phyloP scores from a whole-genome alignment of 2,329 filamentous ascomycete genomes.

The Epichloe elymi region DNA sequence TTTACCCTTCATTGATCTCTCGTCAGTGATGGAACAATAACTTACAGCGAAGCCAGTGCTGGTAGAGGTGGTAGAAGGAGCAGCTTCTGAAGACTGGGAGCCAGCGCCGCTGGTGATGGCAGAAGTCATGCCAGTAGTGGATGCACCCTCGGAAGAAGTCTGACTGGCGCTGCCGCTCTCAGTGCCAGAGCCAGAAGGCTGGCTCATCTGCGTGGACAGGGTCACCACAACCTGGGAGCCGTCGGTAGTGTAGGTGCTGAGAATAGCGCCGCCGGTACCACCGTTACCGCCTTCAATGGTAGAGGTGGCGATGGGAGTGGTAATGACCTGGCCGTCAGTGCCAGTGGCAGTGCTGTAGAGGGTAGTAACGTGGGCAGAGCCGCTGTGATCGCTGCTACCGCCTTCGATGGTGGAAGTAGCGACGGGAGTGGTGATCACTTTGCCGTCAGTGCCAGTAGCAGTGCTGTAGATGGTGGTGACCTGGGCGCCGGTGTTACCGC shows the following conservation, averaged over 20 bases:
- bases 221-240: constrained; percentile 13
- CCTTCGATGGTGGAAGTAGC: constrained; percentile 21
- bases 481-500: not conserved
- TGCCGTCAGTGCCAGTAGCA: constrained; percentile 19
- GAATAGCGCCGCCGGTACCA: constrained; percentile 6
- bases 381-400: constrained; percentile 6
- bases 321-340: constrained; percentile 20
- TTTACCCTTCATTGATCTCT: not conserved
- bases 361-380: constrained; percentile 17
- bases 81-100: not conserved
- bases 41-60: constrained; percentile 18
- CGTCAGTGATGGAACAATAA: not conserved
- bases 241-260: constrained; percentile 13
- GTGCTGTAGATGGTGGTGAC: constrained; percentile 25
- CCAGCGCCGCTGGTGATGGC: not conserved
- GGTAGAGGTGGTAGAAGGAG: constrained; percentile 5
- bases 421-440: constrained; percentile 22
- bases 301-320: constrained; percentile 24
- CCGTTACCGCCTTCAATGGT: constrained; percentile 14
- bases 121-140: constrained; percentile 1
- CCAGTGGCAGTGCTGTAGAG: constrained; percentile 22
- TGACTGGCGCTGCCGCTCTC: constrained; percentile 8
- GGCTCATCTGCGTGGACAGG: constrained; percentile 14
- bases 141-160: constrained; percentile 9
- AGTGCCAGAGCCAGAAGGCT: constrained; percentile 8